Base-by-base conservation (phyloP, 768 basidiomycete species). In the Chiua virens region DNA sequence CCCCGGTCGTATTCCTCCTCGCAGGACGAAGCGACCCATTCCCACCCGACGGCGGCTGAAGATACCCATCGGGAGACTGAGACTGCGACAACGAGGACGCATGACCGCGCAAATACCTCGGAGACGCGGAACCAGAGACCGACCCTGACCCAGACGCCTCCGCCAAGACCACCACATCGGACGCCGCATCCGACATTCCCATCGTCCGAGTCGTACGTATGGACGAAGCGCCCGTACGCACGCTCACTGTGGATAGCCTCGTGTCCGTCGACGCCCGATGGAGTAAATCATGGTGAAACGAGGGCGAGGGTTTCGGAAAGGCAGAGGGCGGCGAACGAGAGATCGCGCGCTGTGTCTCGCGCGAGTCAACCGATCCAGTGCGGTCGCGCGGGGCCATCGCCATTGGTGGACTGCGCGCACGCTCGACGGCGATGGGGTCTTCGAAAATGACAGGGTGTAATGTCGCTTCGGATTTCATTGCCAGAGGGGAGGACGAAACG, bases 1-100 rank as follows among this genome's bases (percentile, higher is more conserved):
- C 81, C 4, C 88, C 86, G 0, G 82, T 89, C 3, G 89, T 90
- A 60, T 90, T 87, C 22, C 89, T 75, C 14, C 89, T 78, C 6
- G 76, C 64, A 20, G 82, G 79, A 15, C 73, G 78, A 30, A 49
- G 58, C 5, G 69, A 60, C n/a, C 50, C 42, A 8, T 55, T 54
- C 30, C 40, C 53, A 18, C 61, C 47, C 10, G 50, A 15, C 0
- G 81, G 78, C 4, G 83, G 82, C 37, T 82, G 83, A 4, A 83
- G 79, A 62, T 78, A 76, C 4, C 74, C 77, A 61, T 72, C 82
- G 57, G 59, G 70, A 45, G 63, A 62, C 21, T 67, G 58, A 5
- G 53, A 52, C 47, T 65, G 63, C 7, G 63, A 64, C 39, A 65
- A 32, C 10, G 62, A 64, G 18, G 62, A 57, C 3, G 53, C 40